Conservation (phyloP, 139 green algal species). For the Coccomyxa sp. region DNA sequence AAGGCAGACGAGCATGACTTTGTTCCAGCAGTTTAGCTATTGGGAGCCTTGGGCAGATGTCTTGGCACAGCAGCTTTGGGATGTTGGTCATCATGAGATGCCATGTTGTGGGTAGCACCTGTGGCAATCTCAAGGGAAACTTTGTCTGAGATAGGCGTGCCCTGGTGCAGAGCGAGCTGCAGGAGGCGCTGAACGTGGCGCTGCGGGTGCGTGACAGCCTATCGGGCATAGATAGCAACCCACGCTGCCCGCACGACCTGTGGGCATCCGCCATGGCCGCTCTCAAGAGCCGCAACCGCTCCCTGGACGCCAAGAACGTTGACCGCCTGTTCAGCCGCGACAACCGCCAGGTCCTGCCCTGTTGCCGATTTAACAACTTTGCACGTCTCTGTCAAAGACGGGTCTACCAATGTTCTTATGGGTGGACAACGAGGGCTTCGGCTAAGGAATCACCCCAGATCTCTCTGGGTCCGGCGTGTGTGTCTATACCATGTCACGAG, state of each 20-base stretch:
- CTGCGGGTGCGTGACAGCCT: neutral
- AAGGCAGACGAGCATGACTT: no score
- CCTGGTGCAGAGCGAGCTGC: neutral
- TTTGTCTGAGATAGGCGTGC: neutral
- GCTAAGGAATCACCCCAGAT: neutral
- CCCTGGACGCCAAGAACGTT: neutral
- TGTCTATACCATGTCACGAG: neutral
- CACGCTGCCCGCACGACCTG: neutral
- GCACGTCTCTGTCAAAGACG: neutral
- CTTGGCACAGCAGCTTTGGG: neutral
- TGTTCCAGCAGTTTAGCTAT: no score
- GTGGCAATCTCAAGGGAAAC: neutral
- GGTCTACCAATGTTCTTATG: neutral
- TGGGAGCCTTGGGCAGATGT: neutral
- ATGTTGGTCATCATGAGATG: neutral
- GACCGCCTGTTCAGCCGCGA: constrained; percentile 8
- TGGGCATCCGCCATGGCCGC: neutral
- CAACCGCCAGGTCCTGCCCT: neutral
- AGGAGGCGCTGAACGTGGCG: neutral
- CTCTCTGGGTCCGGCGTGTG: no score
- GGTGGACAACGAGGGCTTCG: neutral
- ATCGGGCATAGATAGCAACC: neutral
- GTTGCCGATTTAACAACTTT: neutral
- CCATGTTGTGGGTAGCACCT: neutral
- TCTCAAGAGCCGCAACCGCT: neutral